Evolutionary conservation across 345 rosid species (phyloP), one percentile per base, ranked within the genome.

Genomic region (Rhodamnia argentea): DNA sequence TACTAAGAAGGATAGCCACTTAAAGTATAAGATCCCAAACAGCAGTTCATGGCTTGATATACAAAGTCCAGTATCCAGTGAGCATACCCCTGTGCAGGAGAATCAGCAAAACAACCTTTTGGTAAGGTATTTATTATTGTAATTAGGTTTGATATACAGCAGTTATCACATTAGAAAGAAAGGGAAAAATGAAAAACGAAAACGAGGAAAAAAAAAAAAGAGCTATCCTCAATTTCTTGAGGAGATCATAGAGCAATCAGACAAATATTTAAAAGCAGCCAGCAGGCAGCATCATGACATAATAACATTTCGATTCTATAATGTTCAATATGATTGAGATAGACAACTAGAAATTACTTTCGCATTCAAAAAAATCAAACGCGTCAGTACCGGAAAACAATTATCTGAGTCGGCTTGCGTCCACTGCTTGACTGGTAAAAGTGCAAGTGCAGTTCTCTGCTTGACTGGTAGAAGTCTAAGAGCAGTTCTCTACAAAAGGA

Each of bases 381-480:
- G 55, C 54, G 24, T 14, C 53, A 16, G 84, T 89, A 95, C 98
- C 99, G 95, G 93, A 96, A 96, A 60, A 95, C 86, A 83, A 96
- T 93, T 83, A 95, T 95, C 87, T 94, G 97, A 62, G 88, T 90
- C 51, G 99, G 98, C 92, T 95, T 96, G n/a, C 84, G 83, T 51
- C 40, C 53, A 11, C 85, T 86, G 86, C 96, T n/a, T n/a, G n/a
- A n/a, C n/a, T n/a, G n/a, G n/a, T n/a, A n/a, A n/a, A n/a, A n/a
- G n/a, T n/a, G n/a, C n/a, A n/a, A n/a, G n/a, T n/a, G n/a, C n/a
- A n/a, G n/a, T n/a, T n/a, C n/a, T n/a, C n/a, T n/a, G n/a, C n/a
- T 94, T 4, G 97, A 93, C 76, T 42, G 51, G 87, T 84, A 95
- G 89, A 95, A 96, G 52, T 95, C 96, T 52, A 90, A 37, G 51